These are phyloP conservation scores for Emergomyces pasteurianus DNA, from an alignment of 2,329 filamentous ascomycete species.

Conservation along the genomic window DNA sequence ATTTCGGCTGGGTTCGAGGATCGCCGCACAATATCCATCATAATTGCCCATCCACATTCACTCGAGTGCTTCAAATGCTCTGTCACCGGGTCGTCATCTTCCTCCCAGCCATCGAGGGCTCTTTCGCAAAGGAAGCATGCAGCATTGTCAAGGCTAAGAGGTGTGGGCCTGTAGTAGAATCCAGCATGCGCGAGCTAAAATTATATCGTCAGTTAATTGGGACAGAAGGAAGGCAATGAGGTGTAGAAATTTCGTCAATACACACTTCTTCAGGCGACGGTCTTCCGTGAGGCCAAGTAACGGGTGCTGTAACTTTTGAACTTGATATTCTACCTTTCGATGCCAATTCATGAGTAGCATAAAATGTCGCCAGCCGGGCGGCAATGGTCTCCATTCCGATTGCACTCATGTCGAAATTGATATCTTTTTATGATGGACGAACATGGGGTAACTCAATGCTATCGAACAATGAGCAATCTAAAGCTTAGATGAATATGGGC, in stretches of 20 bases:
- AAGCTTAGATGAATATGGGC: background rate
- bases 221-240: constrained; percentile 14
- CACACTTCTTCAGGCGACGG: constrained; percentile 54
- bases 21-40: constrained; percentile 44
- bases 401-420: constrained; percentile 2
- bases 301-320: constrained; percentile 44
- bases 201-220: constrained; percentile 6
- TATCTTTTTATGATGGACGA: background rate
- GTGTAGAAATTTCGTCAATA: background rate
- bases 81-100: constrained; percentile 65
- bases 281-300: constrained; percentile 66
- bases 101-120: constrained; percentile 83
- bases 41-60: constrained; percentile 78
- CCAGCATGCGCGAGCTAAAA: constrained; percentile 74
- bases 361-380: constrained; percentile 71
- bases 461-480: background rate
- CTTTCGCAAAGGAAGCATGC: constrained; percentile 79
- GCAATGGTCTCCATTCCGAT: constrained; percentile 51
- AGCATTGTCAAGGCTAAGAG: constrained; percentile 71
- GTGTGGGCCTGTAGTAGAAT: constrained; percentile 74
- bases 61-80: constrained; percentile 79
- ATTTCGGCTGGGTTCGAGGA: constrained; percentile 37
- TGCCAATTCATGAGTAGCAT: constrained; percentile 45
- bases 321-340: constrained; percentile 60
- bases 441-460: background rate